These are phyloP conservation scores for Lichtheimia ornata DNA, from an alignment of 371 early-diverging fungal genomes.

Conservation along the genomic window DNA sequence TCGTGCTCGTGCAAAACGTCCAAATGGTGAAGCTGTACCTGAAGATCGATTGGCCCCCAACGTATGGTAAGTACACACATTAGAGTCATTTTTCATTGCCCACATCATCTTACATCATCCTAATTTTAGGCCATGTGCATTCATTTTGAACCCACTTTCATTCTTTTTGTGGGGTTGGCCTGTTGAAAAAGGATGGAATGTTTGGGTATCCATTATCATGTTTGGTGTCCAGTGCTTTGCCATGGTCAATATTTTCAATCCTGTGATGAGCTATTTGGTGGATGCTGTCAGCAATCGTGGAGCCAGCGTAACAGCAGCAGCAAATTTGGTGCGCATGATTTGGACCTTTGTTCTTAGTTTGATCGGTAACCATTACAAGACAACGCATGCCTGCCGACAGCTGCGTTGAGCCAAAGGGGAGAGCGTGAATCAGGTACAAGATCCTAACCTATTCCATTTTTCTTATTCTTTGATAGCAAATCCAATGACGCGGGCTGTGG, in stretches of 20 bases:
- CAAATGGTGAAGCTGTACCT: conserved; percentile 45
- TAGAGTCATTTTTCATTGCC: not conserved
- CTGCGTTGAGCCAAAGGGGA: conserved; percentile 16
- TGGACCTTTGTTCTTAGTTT: conserved; percentile 57
- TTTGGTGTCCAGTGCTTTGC: conserved; percentile 63
- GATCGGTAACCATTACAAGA: conserved; percentile 31
- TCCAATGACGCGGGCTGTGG: conserved; percentile 48
- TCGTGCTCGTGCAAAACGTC: conserved; percentile 42
- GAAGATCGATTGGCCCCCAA: conserved; percentile 59
- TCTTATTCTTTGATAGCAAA: conserved; percentile 31
- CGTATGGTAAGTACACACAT: conserved; percentile 36
- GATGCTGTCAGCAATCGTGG: conserved; percentile 62
- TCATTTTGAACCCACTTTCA: conserved; percentile 54
- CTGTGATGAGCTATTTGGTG: conserved; percentile 55
- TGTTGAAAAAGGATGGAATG: conserved; percentile 47
- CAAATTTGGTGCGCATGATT: conserved; percentile 58
- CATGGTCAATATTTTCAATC: conserved; percentile 57
- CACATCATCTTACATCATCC: not conserved
- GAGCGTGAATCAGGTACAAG: conserved; percentile 2
- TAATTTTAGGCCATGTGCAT: conserved; percentile 43
- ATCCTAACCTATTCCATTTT: not conserved
- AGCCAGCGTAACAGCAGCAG: conserved; percentile 61
- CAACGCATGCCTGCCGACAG: not conserved
- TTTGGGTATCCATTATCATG: conserved; percentile 57
- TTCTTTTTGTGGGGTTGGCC: conserved; percentile 64